Evolutionary conservation across 2,329 filamentous ascomycete species (phyloP), one percentile per base, ranked within the genome.

Genomic region (Hypoxylon sp.): DNA sequence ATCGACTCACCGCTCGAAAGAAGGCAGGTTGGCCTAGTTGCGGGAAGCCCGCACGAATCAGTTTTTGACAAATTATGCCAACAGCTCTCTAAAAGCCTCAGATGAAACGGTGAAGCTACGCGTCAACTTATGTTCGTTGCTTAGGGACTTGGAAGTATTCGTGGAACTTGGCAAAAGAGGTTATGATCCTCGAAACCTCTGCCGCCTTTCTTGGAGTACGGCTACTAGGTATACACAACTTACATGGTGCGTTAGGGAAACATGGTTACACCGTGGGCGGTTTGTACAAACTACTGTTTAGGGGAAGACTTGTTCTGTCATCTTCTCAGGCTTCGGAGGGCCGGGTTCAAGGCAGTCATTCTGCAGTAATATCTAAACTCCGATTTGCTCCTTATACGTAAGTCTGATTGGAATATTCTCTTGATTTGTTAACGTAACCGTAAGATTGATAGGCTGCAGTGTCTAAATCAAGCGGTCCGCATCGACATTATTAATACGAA

Each of bases 31-130:
- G 31, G 31, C 13, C 35, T 29, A 19, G 35, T 47, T 55, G 58
- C 62, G 68, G 65, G 24, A 61, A 5, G 8, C 35, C 65, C 65
- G 65, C 65, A 42, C 68, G 68, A 70, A 70, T 70, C 57, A 68
- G 14, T 19, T 48, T 17, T 52, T 46, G 33, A 51, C 31, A 33
- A 55, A 54, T 39, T 51, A 51, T 44, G 13, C 37, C 19, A 53
- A 56, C 19, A 6, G 14, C 17, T 56, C 56, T 33, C 17, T 9
- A 31, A 17, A 53, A 17, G 48, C 33, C 14, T 26, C 33, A 37
- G n/a, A 37, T n/a, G 6, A 11, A 58, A 58, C 65, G 65, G 65
- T 68, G 68, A 63, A 50, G 48, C 48, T 53, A 51, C 44, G 37
- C 35, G 29, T 59, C 31, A 42, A 58, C 48, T n/a, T 46, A 29